A percentile compares a stretch with the other conserved stretches of the same genome.
Conservation (phyloP, 306 rosid species). For the Bauhinia variegata region DNA sequence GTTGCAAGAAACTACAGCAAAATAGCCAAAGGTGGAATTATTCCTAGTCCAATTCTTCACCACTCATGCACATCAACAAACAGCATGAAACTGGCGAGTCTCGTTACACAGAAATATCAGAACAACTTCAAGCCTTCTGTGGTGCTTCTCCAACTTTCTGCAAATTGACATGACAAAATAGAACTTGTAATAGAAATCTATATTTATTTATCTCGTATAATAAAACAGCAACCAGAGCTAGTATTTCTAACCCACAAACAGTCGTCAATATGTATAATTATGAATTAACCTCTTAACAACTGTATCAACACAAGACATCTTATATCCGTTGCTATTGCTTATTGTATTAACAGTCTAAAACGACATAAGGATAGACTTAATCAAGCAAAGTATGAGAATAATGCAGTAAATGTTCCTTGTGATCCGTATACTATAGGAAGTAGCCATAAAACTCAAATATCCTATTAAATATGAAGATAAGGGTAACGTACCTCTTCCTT, state of each 20-base stretch:
- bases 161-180: constrained; percentile 33
- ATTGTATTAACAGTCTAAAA: neutral
- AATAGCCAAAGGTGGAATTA: constrained; percentile 1
- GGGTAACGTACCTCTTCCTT: constrained; percentile 57
- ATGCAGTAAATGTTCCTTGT: neutral
- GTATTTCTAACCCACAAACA: constrained; percentile 3
- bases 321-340: constrained; percentile 16
- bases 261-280: neutral
- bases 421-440: constrained; percentile 3
- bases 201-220: neutral
- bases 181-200: neutral
- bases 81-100: neutral
- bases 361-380: constrained; percentile 4
- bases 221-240: constrained; percentile 8
- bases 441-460: constrained; percentile 6
- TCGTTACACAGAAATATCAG: neutral
- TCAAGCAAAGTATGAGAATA: constrained; percentile 16
- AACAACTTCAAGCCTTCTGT: constrained; percentile 31
- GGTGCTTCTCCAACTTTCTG: constrained; percentile 57
- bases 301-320: neutral
- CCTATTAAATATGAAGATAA: constrained; percentile 7
- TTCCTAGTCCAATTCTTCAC: constrained; percentile 15
- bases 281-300: neutral
- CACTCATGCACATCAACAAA: constrained; percentile 10
- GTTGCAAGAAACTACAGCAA: neutral